phyloP scores from a whole-genome alignment of 805 yeast species.

The Debaryomyces tyrocola region DNA sequence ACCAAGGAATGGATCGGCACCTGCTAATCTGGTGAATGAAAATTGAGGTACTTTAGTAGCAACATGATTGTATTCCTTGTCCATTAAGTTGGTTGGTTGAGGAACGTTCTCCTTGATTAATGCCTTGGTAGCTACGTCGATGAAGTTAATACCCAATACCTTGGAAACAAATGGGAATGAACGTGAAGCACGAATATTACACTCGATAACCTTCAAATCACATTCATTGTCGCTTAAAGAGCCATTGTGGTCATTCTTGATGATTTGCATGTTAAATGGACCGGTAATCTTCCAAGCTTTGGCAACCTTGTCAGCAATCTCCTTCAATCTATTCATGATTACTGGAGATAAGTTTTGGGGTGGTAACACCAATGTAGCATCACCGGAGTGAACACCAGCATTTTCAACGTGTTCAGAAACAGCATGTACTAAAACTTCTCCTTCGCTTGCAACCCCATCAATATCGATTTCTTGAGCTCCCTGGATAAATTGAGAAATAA shows the following conservation, averaged over 20 bases:
- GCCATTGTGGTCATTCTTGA: conserved; percentile 67
- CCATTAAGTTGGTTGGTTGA: conserved; percentile 82
- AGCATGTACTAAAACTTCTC: conserved; percentile 89
- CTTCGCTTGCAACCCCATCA: conserved; percentile 92
- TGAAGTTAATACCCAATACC: conserved; percentile 92
- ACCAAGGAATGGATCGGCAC: conserved; percentile 98
- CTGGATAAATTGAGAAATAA: conserved; percentile 91
- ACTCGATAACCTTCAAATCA: conserved; percentile 90
- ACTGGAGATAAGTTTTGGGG: conserved; percentile 75
- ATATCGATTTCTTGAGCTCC: conserved; percentile 97
- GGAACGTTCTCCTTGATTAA: conserved; percentile 74
- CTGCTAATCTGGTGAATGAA: conserved; percentile 96
- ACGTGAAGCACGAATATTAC: conserved; percentile 97
- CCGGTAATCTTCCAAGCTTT: conserved; percentile 94
- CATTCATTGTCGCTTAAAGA: conserved; percentile 55
- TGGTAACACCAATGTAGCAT: conserved; percentile 92
- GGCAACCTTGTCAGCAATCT: conserved; percentile 91
- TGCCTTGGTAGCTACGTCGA: conserved; percentile 91
- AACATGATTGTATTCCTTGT: conserved; percentile 70
- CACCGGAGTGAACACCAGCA: conserved; percentile 99
- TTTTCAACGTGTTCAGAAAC: conserved; percentile 97
- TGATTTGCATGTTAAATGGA: conserved; percentile 98
- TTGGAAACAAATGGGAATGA: conserved; percentile 99
- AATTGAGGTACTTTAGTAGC: conserved; percentile 96
- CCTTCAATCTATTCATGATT: conserved; percentile 72